Evolutionary conservation across 2,329 filamentous ascomycete species (phyloP), one percentile per base, ranked within the genome.

Genomic region (Pseudocercospora crystallina): DNA sequence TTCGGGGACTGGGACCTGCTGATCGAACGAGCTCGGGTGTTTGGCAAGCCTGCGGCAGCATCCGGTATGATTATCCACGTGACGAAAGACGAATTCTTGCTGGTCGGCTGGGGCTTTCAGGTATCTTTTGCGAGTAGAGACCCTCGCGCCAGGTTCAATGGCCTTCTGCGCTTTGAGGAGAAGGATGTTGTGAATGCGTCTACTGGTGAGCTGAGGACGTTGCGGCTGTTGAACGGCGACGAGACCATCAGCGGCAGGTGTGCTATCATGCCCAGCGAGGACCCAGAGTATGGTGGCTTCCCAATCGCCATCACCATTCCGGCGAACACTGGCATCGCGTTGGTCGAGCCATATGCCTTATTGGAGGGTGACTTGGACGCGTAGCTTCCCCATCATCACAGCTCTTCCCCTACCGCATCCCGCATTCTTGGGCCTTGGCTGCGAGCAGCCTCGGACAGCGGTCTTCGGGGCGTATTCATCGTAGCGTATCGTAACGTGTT

Each of bases 281-380:
- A 80, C 31, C 78, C 78, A 0, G 78, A 81, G 53, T 81, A 81
- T 60, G 79, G 79, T 1, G 76, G 76, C 0, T 81, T 81, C 50
- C 78, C 78, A 0, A 81, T 81, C 30, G 73, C 73, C 20, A 73
- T 82, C 1, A 81, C 78, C 0, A 75, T 81, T 30, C 79, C 78
- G 1, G 76, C 77, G 0, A 64, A 72, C 47, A 81, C 79, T 2
- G 72, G 69, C 38, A 74, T 79, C 52, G 75, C 74, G 0, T 69
- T 75, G 43, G 63, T 72, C 4, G 65, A 73, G 36, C 66, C 68
- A 0, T 76, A n/a, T n/a, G n/a, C n/a, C n/a, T 76, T 55, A n/a
- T n/a, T n/a, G n/a, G n/a, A n/a, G n/a, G n/a, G n/a, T n/a, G n/a
- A n/a, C n/a, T n/a, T n/a, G n/a, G n/a, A n/a, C n/a, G n/a, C n/a